Evolutionary conservation across 768 basidiomycete species (phyloP).

Genomic region (Suillus luteus): DNA sequence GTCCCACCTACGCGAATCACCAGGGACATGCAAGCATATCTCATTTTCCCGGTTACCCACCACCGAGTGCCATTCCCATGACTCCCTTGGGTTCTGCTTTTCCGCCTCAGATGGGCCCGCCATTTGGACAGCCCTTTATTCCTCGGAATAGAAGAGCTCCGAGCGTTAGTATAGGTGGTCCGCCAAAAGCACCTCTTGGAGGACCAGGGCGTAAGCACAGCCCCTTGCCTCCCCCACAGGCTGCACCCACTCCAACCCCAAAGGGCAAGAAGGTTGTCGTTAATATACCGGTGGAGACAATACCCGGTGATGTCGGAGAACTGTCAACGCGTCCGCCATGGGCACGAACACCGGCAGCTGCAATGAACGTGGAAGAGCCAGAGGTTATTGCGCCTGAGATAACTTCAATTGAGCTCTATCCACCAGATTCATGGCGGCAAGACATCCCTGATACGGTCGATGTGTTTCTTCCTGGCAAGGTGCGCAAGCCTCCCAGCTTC

Average conservation of each 20-base stretch:
- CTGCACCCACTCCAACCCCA: conserved; percentile 31
- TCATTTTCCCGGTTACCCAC: conserved; percentile 63
- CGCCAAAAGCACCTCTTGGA: conserved; percentile 84
- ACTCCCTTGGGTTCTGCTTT: conserved; percentile 64
- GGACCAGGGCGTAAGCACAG: conserved; percentile 78
- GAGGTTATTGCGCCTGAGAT: conserved; percentile 34
- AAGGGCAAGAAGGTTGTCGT: conserved; percentile 71
- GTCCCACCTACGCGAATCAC: conserved; percentile 54
- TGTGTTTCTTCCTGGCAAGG: conserved; percentile 84
- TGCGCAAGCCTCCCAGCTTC: conserved; percentile 32
- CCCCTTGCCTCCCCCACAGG: conserved; percentile 49
- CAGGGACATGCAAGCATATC: conserved; percentile 59
- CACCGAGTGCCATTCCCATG: conserved; percentile 55
- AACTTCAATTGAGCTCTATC: conserved; percentile 55
- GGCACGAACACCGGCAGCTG: conserved; percentile 59
- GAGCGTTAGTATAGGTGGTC: conserved; percentile 75
- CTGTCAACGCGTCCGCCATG: conserved; percentile 50
- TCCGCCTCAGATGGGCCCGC: conserved; percentile 50
- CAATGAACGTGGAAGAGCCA: conserved; percentile 35
- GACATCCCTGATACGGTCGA: conserved; percentile 69
- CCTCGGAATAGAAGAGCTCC: conserved; percentile 66
- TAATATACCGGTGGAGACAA: conserved; percentile 73
- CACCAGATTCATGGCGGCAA: conserved; percentile 62
- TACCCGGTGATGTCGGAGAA: conserved; percentile 37
- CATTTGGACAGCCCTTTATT: conserved; percentile 51